Evolutionary conservation across 805 yeast genomes (phyloP).

Genomic region (Metschnikowia corniflorae): DNA sequence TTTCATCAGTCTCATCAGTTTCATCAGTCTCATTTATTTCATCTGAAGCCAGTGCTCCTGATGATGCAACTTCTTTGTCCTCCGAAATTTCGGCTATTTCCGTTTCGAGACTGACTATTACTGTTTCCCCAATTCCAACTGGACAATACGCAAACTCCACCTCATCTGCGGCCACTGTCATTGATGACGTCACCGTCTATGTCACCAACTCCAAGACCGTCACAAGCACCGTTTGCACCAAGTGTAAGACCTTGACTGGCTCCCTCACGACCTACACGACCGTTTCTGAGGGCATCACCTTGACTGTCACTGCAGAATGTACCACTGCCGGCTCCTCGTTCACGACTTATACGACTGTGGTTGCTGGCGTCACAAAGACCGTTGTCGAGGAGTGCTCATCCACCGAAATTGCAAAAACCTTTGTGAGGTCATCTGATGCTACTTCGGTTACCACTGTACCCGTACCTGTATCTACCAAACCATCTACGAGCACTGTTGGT

Average conservation of each 20-base stretch:
- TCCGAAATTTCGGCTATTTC: background rate
- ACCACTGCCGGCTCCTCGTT: slow-evolving; percentile 2
- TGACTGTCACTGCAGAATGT: slow-evolving; percentile 12
- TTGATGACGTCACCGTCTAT: slow-evolving; percentile 9
- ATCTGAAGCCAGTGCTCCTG: background rate
- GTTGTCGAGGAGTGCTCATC: slow-evolving; percentile 5
- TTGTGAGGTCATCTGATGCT: background rate
- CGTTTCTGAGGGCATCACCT: slow-evolving; percentile 6
- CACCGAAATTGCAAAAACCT: slow-evolving; percentile 5
- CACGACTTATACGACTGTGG: slow-evolving; percentile 12
- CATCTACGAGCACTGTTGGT: background rate
- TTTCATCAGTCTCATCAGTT: background rate
- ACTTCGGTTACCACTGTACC: background rate
- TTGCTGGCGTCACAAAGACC: slow-evolving; percentile 6
- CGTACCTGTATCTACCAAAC: background rate
- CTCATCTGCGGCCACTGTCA: background rate
- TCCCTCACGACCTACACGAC: slow-evolving; percentile 12
- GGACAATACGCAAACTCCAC: no score
- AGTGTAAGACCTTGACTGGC: slow-evolving; percentile 12
- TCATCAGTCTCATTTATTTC: background rate
- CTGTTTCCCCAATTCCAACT: background rate
- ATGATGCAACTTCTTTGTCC: background rate
- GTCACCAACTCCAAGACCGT: slow-evolving; percentile 9
- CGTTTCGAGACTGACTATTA: background rate
- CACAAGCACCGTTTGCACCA: slow-evolving; percentile 13